Evolutionary conservation across 371 early-diverging fungal genomes (phyloP).

Genomic region (Rhizomucor pusillus): DNA sequence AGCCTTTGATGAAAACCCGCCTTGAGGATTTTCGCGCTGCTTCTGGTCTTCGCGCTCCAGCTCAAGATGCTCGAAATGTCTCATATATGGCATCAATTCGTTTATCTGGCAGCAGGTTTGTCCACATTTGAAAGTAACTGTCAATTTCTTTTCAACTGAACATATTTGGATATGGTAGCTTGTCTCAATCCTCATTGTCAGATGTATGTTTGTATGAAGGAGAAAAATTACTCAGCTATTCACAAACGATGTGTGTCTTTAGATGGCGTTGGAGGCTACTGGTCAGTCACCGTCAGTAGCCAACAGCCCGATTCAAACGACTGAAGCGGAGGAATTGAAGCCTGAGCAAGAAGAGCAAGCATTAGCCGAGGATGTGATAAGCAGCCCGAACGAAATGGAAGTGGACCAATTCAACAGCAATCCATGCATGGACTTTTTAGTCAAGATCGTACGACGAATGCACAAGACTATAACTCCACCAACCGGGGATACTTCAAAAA

Average conservation of each 20-base stretch:
- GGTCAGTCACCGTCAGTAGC: not conserved
- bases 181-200: conserved; percentile 24
- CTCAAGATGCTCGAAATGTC: not conserved
- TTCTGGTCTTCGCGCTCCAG: conserved; percentile 8
- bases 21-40: conserved; percentile 37
- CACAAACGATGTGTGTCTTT: not conserved
- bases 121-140: not conserved
- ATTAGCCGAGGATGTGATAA: not conserved
- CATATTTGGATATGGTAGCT: conserved; percentile 10
- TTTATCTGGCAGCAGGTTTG: conserved; percentile 35
- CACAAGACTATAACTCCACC: conserved; percentile 39
- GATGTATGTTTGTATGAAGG: conserved; percentile 10
- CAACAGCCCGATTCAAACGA: conserved; percentile 1
- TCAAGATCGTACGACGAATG: conserved; percentile 50
- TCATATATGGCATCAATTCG: conserved; percentile 27
- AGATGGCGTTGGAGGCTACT: conserved; percentile 18
- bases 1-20: conserved; percentile 29
- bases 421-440: conserved; percentile 56
- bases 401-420: conserved; percentile 59
- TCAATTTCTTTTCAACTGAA: not conserved
- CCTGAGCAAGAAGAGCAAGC: conserved; percentile 1
- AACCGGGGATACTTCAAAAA: conserved; percentile 16
- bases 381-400: conserved; percentile 27
- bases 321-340: not conserved
- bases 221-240: not conserved